Base-by-base conservation (phyloP, 1,284 basidiomycete species). In the Malassezia globosa region DNA sequence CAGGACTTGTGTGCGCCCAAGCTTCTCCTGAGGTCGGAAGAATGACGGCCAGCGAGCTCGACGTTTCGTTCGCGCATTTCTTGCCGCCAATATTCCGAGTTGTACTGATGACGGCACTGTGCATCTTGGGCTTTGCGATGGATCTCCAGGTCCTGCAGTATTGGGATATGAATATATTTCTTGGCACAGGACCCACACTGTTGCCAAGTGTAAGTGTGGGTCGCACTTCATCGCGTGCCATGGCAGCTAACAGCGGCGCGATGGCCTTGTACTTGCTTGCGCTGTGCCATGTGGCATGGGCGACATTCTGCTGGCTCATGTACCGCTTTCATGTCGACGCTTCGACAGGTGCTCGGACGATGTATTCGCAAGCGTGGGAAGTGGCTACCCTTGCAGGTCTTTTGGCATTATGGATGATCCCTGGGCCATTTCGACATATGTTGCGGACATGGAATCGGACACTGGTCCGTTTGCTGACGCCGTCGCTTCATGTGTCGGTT, bases 401-500 rank as follows among this genome's bases (percentile, higher is more conserved):
- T 22, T 55, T 36, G 21, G 49, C 6, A 45, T 56, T 3, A 35
- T 61, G 10, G 42, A 57, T 22, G 60, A 61, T 65, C 58, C 66
- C n/a, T 58, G 66, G n/a, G 51, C 61, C 35, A 16, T 63, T 19
- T 51, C 61, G 52, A 53, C 51, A 48, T 39, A 47, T 35, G 27
- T 56, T 14, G 46, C 59, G 48, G 48, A 63, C 25, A 51, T 42
- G 23, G 29, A 24, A 26, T 8, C 44, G 43, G 18, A 48, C 54
- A 1, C 64, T 87, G 23, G 75, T 77, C 42, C 78, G 88, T 58
- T 89, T 88, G 65, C 61, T 89, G 25, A 78, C 82, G 38, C 80
- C 84, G 21, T 76, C 80, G 0, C 68, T 78, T 24, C 75, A 76
- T 45, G 76, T 77, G 41, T 79, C 81, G 1, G 77, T 90, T 37